These are phyloP conservation scores for Mycena indigotica DNA, from an alignment of 768 basidiomycete species.

Conservation along the genomic window DNA sequence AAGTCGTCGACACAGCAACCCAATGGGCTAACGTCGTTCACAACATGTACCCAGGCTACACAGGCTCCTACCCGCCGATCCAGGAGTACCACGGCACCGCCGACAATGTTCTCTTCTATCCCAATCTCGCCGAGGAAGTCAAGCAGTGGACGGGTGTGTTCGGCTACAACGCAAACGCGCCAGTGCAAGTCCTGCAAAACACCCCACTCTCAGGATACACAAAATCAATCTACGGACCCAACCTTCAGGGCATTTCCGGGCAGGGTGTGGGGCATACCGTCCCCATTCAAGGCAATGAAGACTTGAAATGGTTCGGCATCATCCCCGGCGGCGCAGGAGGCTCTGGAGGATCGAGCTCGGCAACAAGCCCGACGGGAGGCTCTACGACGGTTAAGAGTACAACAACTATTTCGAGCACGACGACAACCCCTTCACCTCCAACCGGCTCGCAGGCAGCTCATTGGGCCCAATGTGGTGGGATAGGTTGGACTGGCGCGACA, in stretches of 20 bases:
- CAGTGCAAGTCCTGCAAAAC: conserved; percentile 37
- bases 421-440: conserved; percentile 12
- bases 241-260: conserved; percentile 53
- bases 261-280: conserved; percentile 53
- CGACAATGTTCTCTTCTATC: conserved; percentile 52
- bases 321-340: conserved; percentile 28
- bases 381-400: conserved; percentile 22
- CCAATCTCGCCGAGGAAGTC: conserved; percentile 53
- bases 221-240: conserved; percentile 48
- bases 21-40: conserved; percentile 51
- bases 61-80: conserved; percentile 51
- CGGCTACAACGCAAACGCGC: conserved; percentile 42
- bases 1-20: conserved; percentile 44
- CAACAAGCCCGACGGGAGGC: no score
- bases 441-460: conserved; percentile 21
- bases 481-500: conserved; percentile 1
- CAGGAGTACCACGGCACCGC: conserved; percentile 58
- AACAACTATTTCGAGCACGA: neutral
- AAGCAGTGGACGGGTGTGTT: conserved; percentile 62
- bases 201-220: conserved; percentile 50
- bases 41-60: conserved; percentile 53
- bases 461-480: conserved; percentile 35
- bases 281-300: conserved; percentile 49
- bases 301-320: conserved; percentile 52
- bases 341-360: conserved; percentile 16